Percentiles rank a stretch among this genome's conserved stretches.
Evolutionary conservation across 2,329 filamentous ascomycete genomes (phyloP).

Genomic region (Pseudogymnoascus sp.): DNA sequence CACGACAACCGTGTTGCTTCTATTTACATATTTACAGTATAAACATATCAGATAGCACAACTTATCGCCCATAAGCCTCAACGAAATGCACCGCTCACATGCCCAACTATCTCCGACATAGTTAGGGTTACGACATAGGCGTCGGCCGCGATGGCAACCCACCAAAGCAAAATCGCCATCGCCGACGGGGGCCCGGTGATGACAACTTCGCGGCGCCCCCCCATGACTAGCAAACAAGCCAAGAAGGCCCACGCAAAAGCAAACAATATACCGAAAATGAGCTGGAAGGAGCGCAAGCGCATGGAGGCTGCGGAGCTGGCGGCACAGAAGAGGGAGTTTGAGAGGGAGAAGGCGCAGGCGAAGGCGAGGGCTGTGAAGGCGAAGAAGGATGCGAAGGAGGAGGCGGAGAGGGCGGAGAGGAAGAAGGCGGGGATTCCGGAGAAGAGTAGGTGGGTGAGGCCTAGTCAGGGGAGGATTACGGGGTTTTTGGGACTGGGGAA

Average conservation of each 20-base stretch:
- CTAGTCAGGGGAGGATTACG: slow-evolving; percentile 53
- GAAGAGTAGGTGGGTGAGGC: slow-evolving; percentile 40
- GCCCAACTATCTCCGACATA: background rate
- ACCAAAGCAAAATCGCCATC: slow-evolving; percentile 10
- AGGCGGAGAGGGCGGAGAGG: slow-evolving; percentile 44
- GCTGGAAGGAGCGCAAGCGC: slow-evolving; percentile 37
- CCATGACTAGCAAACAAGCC: slow-evolving; percentile 46
- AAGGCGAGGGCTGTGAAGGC: slow-evolving; percentile 47
- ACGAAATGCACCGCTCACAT: background rate
- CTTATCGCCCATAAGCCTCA: background rate
- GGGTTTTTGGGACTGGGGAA: slow-evolving; percentile 39
- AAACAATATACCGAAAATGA: slow-evolving; percentile 38
- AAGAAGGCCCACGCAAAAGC: slow-evolving; percentile 41
- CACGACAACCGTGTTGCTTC: background rate
- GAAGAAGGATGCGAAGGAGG: slow-evolving; percentile 50
- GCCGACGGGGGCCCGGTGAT: background rate
- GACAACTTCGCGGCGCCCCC: background rate
- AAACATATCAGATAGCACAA: background rate
- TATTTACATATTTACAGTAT: slow-evolving; percentile 11
- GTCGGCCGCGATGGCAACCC: background rate
- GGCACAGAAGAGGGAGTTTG: slow-evolving; percentile 44
- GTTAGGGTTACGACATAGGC: background rate
- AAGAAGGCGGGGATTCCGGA: slow-evolving; percentile 48
- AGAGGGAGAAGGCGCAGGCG: slow-evolving; percentile 43
- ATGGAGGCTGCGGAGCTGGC: slow-evolving; percentile 28